A percentile compares a stretch with the other conserved stretches of the same genome.
phyloP scores from a whole-genome alignment of 208 protist genomes.

The Spironucleus salmonicida region DNA sequence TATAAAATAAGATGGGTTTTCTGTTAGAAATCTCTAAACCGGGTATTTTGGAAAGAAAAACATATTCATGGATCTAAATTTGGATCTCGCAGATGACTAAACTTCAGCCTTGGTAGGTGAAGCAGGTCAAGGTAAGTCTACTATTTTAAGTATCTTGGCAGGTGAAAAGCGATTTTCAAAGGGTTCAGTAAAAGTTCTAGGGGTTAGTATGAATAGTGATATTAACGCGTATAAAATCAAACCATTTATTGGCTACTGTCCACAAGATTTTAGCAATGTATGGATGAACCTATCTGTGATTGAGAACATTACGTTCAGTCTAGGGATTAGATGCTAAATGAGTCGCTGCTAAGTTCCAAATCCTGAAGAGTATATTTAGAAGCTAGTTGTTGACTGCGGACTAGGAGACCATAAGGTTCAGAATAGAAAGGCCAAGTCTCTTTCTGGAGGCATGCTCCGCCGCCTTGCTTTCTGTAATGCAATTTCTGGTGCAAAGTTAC shows the following conservation, averaged over 20 bases:
- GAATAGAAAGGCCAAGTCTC: neutral
- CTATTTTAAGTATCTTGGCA: neutral
- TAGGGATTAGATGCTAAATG: neutral
- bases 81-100: neutral
- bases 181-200: neutral
- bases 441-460: constrained; percentile 22
- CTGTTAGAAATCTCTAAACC: neutral
- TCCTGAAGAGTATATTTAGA: constrained; percentile 1
- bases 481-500: neutral
- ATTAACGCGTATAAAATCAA: neutral
- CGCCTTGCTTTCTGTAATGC: neutral
- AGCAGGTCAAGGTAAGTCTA: neutral
- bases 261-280: constrained; percentile 16
- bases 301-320: neutral
- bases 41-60: neutral
- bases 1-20: neutral
- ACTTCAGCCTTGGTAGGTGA: neutral
- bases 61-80: neutral
- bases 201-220: neutral
- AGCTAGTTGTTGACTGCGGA: neutral
- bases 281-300: neutral
- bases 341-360: neutral
- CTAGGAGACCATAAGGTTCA: neutral
- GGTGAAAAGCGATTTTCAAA: too few species aligned
- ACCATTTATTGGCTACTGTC: neutral